Base-by-base conservation (phyloP, 2,329 filamentous ascomycete genomes). In the Aspergillus awamori region DNA sequence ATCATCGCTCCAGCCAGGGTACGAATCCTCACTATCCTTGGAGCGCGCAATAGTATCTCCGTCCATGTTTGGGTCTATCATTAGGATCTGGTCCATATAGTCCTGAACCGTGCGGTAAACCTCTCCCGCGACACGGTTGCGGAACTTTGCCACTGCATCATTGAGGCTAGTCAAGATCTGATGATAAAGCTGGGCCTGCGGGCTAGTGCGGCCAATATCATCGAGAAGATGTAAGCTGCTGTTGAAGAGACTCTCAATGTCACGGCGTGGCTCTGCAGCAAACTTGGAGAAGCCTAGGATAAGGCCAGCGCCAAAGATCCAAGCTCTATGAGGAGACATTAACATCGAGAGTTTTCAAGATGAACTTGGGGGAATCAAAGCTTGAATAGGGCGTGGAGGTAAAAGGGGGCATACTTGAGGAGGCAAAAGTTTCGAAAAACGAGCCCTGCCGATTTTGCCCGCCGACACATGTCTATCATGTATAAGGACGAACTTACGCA, bases 341-440 rank as follows among this genome's bases (percentile, higher is more conserved):
- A 15, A 6, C 5, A 24, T 45, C 28, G 10, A 30, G 28, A 8
- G 8, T 30, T 30, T 30, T 30, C 28, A 30, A 30, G 8, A 11
- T 30, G 11, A 10, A 8, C 4, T 30, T 30, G 2, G 20, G 20
- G 28, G 8, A 10, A 30, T 8, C 3, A 30, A 30, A 10, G 39
- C 3, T 3, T 8, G 36, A 6, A 17, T 43, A 4, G n/a, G 26
- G 11, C 41, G 26, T 17, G 13, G 24, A 8, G n/a, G 22, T 7
- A n/a, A 36, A 17, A 15, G 24, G 39, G 26, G 39, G 17, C 52
- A 8, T 39, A 62, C 60, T 62, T 52, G 13, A 62, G 52, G 36
- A 62, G 38, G 47, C 56, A 62, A 20, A 62, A 24, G 38, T 62
- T 62, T 3, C 56, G 43, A 11, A 58, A 62, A 22, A 39, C 26